Conservation (phyloP, 2,329 filamentous ascomycete genomes). For the Boeremia exigua region DNA sequence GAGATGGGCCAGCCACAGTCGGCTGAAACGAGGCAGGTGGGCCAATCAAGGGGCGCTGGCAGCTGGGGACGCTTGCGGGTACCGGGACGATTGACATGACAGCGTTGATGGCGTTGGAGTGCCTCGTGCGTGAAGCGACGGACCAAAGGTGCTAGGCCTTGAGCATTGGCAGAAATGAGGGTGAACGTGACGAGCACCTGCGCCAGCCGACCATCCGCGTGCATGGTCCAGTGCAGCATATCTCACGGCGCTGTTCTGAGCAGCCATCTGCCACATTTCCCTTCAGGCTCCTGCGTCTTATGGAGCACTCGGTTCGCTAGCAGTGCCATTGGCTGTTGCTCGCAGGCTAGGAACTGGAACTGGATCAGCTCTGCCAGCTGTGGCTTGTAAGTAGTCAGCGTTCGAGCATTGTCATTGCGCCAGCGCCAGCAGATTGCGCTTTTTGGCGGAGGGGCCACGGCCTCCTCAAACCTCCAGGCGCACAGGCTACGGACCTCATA, state of each 20-base stretch:
- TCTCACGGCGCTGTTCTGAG: not conserved
- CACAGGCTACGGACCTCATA: conserved; percentile 26
- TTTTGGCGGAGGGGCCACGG: conserved; percentile 19
- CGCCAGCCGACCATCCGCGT: conserved; percentile 13
- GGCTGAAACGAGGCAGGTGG: conserved; percentile 22
- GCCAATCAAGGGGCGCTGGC: conserved; percentile 19
- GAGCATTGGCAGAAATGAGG: conserved; percentile 9
- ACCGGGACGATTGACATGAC: conserved; percentile 24
- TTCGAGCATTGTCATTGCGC: not conserved
- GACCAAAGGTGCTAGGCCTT: conserved; percentile 13
- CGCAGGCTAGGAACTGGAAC: not conserved
- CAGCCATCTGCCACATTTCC: not conserved
- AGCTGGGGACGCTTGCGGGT: conserved; percentile 13
- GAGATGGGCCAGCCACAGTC: conserved; percentile 13
- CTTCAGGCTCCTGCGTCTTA: not conserved
- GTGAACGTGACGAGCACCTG: conserved; percentile 2
- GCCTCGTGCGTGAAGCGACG: conserved; percentile 29
- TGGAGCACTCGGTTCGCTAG: conserved; percentile 4
- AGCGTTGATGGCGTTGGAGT: conserved; percentile 12
- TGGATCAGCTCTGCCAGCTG: conserved; percentile 26
- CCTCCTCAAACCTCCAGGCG: conserved; percentile 26
- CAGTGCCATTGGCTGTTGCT: conserved; percentile 10
- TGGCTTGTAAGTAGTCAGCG: conserved; percentile 39
- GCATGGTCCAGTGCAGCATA: conserved; percentile 11
- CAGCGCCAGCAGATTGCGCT: conserved; percentile 19